A percentile compares a stretch with the other conserved stretches of the same genome.
phyloP scores from a whole-genome alignment of 106 monocot genomes.

The Amphibolis antarctica region DNA sequence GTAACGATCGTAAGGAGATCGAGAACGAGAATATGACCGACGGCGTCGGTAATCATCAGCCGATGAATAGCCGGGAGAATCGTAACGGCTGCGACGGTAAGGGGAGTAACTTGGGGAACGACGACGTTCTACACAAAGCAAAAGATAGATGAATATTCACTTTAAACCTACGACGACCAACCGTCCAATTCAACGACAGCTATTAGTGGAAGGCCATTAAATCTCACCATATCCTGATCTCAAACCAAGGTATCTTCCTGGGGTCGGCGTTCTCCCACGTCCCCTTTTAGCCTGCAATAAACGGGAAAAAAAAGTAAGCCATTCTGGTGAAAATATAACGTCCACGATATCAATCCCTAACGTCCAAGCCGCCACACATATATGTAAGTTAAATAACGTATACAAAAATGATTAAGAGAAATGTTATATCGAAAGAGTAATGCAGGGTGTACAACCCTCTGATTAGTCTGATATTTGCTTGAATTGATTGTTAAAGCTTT shows the following conservation, averaged over 20 bases:
- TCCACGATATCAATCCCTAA: background rate
- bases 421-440: slow-evolving; percentile 12
- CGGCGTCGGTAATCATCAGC: slow-evolving; percentile 5
- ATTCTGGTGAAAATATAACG: background rate
- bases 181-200: background rate
- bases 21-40: slow-evolving; percentile 19
- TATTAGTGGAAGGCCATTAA: background rate
- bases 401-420: background rate
- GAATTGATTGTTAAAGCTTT: slow-evolving; percentile 53
- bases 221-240: slow-evolving; percentile 31
- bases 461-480: slow-evolving; percentile 26
- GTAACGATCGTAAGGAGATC: slow-evolving; percentile 6
- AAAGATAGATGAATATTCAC: background rate
- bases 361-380: background rate
- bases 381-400: background rate
- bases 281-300: slow-evolving; percentile 43
- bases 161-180: background rate
- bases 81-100: slow-evolving; percentile 7
- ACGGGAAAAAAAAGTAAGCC: background rate
- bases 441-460: slow-evolving; percentile 70
- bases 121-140: slow-evolving; percentile 11
- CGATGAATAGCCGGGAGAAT: slow-evolving; percentile 23
- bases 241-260: slow-evolving; percentile 57
- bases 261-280: slow-evolving; percentile 69
- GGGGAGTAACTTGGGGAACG: slow-evolving; percentile 40